Conservation (phyloP, 2,329 filamentous ascomycete genomes). For the Colletotrichum gloeosporioides region DNA sequence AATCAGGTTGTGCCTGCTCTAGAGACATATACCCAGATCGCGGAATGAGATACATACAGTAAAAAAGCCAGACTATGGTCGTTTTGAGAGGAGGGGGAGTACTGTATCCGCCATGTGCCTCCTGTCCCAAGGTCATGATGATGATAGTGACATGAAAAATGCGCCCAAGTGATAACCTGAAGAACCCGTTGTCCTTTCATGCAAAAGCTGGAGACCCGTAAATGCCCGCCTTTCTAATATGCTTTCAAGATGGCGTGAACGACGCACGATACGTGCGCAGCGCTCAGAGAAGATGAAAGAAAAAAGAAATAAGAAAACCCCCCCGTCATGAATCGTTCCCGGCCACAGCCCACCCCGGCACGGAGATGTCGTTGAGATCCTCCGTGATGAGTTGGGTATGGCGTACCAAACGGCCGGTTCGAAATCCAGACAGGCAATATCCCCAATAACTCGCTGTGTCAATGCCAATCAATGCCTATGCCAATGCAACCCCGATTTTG, state of each 20-base stretch:
- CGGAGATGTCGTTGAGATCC: not conserved
- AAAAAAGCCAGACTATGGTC: not conserved
- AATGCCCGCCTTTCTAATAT: slow-evolving; percentile 14
- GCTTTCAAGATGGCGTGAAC: not conserved
- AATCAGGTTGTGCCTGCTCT: not conserved
- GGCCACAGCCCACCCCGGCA: not conserved
- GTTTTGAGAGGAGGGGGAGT: slow-evolving; percentile 17
- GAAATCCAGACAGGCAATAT: not conserved
- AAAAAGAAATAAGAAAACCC: not conserved
- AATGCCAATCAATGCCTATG: slow-evolving; percentile 18
- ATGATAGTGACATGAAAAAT: not conserved
- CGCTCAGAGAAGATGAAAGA: not conserved
- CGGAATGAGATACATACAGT: not conserved
- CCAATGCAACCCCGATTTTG: slow-evolving; percentile 16
- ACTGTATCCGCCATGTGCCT: slow-evolving; percentile 21
- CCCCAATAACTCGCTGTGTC: slow-evolving; percentile 11
- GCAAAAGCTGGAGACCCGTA: not conserved
- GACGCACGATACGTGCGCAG: not conserved
- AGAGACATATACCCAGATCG: not conserved
- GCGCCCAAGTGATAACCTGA: not conserved
- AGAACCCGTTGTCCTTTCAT: not conserved
- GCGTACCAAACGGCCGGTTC: slow-evolving; percentile 8
- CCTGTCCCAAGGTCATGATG: not conserved
- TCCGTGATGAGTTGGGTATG: slow-evolving; percentile 12
- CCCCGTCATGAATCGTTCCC: not conserved